Percentiles rank a stretch among this genome's conserved stretches.
These are phyloP conservation scores for Phytopythium oedochilum DNA, from an alignment of 352 stramenopile genomes.

Conservation along the genomic window DNA sequence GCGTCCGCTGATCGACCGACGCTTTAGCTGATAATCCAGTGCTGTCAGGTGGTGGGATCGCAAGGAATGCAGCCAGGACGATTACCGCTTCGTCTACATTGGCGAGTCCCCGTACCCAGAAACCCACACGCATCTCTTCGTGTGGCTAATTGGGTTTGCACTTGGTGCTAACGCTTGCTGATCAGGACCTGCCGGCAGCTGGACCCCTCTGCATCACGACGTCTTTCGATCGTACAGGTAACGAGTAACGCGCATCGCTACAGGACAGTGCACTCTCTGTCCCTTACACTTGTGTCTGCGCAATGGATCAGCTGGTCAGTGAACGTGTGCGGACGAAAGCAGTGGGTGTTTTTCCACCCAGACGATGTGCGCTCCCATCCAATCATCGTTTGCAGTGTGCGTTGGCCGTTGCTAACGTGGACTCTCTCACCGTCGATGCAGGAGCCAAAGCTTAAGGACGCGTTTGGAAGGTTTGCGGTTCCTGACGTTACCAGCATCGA, in stretches of 20 bases:
- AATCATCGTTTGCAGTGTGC: neutral
- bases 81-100: slow-evolving; percentile 98
- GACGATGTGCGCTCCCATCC: slow-evolving; percentile 44
- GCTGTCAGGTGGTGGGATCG: slow-evolving; percentile 67
- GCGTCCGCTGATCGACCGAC: neutral
- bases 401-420: neutral
- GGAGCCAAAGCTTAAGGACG: slow-evolving; percentile 75
- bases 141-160: too few relatives aligned
- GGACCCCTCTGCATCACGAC: slow-evolving; percentile 94
- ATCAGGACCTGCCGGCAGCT: slow-evolving; percentile 79
- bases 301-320: slow-evolving; percentile 87
- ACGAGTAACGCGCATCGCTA: neutral
- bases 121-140: too few relatives aligned
- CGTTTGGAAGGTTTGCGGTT: slow-evolving; percentile 50
- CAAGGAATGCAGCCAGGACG: slow-evolving; percentile 55
- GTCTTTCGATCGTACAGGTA: slow-evolving; percentile 95
- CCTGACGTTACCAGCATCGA: slow-evolving; percentile 39
- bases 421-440: slow-evolving; percentile 15
- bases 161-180: neutral
- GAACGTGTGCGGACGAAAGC: slow-evolving; percentile 94
- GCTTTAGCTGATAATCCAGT: neutral
- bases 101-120: slow-evolving; percentile 25
- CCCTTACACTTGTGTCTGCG: neutral
- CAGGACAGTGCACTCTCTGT: neutral
- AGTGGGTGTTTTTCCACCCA: slow-evolving; percentile 89